phyloP scores from a whole-genome alignment of 2,329 filamentous ascomycete genomes.

The Penicillium sp. region DNA sequence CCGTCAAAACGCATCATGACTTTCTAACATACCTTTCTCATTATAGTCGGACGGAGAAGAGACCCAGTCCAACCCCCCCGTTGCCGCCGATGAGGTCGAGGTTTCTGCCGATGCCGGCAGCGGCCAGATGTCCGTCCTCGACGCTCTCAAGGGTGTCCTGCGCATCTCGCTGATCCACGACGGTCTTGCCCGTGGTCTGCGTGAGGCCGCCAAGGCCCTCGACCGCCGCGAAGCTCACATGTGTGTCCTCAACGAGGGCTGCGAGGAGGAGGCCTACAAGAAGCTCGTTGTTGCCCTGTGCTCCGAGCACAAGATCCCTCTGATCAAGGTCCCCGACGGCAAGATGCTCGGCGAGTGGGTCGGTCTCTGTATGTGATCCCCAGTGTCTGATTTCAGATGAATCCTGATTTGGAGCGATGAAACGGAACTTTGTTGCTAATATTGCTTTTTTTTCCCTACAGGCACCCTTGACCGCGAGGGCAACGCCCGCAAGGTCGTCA shows the following conservation, averaged over 20 bases:
- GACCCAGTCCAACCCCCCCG: slow-evolving; percentile 68
- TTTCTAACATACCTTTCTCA: slow-evolving; percentile 23
- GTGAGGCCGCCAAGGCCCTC: slow-evolving; percentile 97
- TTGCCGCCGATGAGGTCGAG: slow-evolving; percentile 85
- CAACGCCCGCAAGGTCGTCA: slow-evolving; percentile 99
- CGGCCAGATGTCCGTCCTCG: slow-evolving; percentile 87
- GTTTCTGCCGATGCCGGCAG: slow-evolving; percentile 82
- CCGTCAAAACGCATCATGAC: too few relatives aligned
- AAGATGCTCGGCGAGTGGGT: slow-evolving; percentile 99
- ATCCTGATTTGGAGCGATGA: too few relatives aligned
- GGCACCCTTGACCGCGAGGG: slow-evolving; percentile 98
- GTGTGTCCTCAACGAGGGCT: slow-evolving; percentile 99
- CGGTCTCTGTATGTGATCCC: slow-evolving; percentile 81
- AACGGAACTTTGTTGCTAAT: background rate
- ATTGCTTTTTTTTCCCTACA: slow-evolving; percentile 39
- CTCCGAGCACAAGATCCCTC: slow-evolving; percentile 98
- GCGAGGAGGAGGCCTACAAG: slow-evolving; percentile 99
- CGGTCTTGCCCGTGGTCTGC: slow-evolving; percentile 95
- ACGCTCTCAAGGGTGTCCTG: slow-evolving; percentile 97
- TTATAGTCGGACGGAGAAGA: slow-evolving; percentile 99
- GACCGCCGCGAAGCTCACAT: slow-evolving; percentile 99
- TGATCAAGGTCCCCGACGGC: slow-evolving; percentile 99
- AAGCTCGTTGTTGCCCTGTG: slow-evolving; percentile 98
- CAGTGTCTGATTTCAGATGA: background rate
- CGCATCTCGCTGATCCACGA: slow-evolving; percentile 99